Base-by-base conservation (phyloP, 495 filamentous ascomycete genomes). In the Xylaria venustula region DNA sequence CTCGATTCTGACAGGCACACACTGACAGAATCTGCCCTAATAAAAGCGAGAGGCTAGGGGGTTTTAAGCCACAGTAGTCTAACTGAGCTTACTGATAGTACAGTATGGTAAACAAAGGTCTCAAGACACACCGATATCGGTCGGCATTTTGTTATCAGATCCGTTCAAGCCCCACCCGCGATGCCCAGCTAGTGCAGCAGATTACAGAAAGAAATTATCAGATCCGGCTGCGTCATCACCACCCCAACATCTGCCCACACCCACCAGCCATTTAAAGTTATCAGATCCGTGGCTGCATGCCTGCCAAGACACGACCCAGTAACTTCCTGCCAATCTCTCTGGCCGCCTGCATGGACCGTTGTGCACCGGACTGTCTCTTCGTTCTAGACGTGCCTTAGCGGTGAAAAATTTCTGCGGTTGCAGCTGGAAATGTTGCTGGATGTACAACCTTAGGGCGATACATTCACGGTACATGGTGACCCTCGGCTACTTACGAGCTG, bases 241-340 rank as follows among this genome's bases (percentile, higher is more conserved):
- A 22, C 26, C 53, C 23, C 20, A 23, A 40, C 22, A 55, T 54
- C 63, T 32, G 30, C 57, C 17, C 40, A 22, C 22, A 55, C 58
- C 63, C 45, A 41, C 57, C 50, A 62, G 45, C 69, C 69, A 60
- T 70, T 65, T 74, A 78, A 75, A 75, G 76, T 79, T 80, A 80
- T 80, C 78, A 67, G 78, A 80, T 80, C 78, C 77, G 77, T 67
- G 61, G 28, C 36, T 70, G 60, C 66, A 65, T 60, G 47, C 58
- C 47, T 34, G 68, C 63, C 63, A 70, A 68, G 68, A 62, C 63
- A 51, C 34, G 54, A 23, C 41, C 54, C 37, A 55, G 22, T 34
- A 45, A 12, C 53, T 9, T 15, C 23, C 53, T 32, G 40, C 53
- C 53, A 55, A 55, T 45, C 53, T 25, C 25, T 34, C 49, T 49